These are phyloP conservation scores for Chalaropsis ovoidea DNA, from an alignment of 2,329 filamentous ascomycete species.

Conservation along the genomic window DNA sequence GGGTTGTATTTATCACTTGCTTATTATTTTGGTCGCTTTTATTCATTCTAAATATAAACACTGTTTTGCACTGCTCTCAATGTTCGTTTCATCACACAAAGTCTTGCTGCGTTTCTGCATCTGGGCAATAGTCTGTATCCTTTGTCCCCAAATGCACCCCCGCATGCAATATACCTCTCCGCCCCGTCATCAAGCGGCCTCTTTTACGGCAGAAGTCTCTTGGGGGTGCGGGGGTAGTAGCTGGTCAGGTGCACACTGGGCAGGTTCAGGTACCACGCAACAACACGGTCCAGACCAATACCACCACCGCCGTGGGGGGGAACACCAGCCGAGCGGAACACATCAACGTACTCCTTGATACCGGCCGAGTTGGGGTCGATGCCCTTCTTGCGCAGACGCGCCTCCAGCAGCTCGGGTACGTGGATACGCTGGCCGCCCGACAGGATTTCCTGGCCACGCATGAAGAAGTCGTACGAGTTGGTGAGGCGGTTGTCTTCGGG, in stretches of 20 bases:
- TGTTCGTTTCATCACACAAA: not conserved
- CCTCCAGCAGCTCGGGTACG: conserved; percentile 62
- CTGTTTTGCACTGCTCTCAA: conserved; percentile 1
- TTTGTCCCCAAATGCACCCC: not conserved
- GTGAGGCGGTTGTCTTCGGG: conserved; percentile 55
- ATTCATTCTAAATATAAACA: conserved; percentile 10
- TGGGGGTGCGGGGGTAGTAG: conserved; percentile 51
- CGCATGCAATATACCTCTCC: not conserved
- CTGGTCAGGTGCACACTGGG: conserved; percentile 49
- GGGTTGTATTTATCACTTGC: not conserved
- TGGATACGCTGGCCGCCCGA: conserved; percentile 89
- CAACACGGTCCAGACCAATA: conserved; percentile 80
- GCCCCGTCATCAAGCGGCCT: not conserved
- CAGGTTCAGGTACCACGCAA: conserved; percentile 53
- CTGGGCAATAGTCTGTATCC: not conserved
- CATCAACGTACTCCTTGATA: conserved; percentile 85
- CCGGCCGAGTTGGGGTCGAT: conserved; percentile 62
- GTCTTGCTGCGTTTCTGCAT: not conserved
- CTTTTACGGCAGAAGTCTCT: conserved; percentile 44
- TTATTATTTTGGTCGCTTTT: conserved; percentile 1
- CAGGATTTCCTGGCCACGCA: conserved; percentile 85
- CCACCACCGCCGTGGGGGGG: conserved; percentile 87
- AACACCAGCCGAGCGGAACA: conserved; percentile 68
- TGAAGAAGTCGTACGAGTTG: conserved; percentile 71
- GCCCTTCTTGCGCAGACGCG: conserved; percentile 66